Base-by-base conservation (phyloP, 306 rosid genomes). In the Acacia acuminata region DNA sequence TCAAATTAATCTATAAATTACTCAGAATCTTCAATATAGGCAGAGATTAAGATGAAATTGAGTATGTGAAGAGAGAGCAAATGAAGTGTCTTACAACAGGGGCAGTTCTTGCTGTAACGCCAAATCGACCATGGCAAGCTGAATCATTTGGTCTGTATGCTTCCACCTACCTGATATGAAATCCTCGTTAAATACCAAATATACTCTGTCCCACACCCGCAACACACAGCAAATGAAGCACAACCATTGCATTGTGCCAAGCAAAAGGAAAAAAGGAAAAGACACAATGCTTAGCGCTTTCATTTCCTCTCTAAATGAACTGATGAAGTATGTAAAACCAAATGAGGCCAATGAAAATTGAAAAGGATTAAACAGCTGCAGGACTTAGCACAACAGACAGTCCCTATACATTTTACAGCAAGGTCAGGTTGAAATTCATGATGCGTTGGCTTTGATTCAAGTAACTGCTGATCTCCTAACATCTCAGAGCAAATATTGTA, bases 41-140 rank as follows among this genome's bases (percentile, higher is more conserved):
- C 66, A 42, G 40, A 71, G 8, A 79, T 40, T 58, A 75, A 45
- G 30, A 36, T 51, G 24, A 75, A 17, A 1, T 19, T 12, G 8
- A 1, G 68, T 10, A 19, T 20, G 17, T n/a, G 15, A 25, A 24
- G 40, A 65, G 70, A 65, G 75, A 10, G 32, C 15, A 20, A 24
- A 79, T 44, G 66, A 2, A 78, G 42, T 10, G 42, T 87, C 98
- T 93, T 88, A 95, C 98, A 71, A 87, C 92, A 47, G 97, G 97
- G 53, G 98, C 97, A 20, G 98, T 95, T 86, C 98, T 89, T 24
- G 95, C 61, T n/a, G 98, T 95, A 51, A 93, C 79, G 32, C 98
- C 99, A 91, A 96, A 92, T 47, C 98, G 92, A 81, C 94, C 93
- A 71, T 92, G 99, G 83, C 91, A 90, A 71, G 97, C 98, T 16